Base-by-base conservation (phyloP, 2,329 filamentous ascomycete species). In the Epichloe baconii region DNA sequence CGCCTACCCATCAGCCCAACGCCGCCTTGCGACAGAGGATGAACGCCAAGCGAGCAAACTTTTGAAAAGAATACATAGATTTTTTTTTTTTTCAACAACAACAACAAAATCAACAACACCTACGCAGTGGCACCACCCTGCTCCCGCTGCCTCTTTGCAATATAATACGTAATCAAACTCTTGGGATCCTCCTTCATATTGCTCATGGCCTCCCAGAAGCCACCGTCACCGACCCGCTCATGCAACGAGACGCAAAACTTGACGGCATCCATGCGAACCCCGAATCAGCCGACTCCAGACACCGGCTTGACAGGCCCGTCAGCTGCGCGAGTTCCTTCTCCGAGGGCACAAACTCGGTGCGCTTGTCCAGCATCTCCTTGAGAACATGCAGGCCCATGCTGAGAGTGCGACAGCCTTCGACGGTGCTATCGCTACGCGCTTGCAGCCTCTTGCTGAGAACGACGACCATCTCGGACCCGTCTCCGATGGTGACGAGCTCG, bases 101-200 rank as follows among this genome's bases (percentile, higher is more conserved):
- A 26, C 23, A 26, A 7, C 6, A 26, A 7, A 7, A 7, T 26
- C 7, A 31, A 31, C 26, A 31, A 48, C 15, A 4, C 15, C 23
- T 42, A 40, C 11, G 31, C 44, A 46, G 17, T 17, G 8, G 14
- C 15, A 12, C 50, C 15, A 12, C 50, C 59, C 52, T 65, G 63
- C 66, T 84, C 80, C 49, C 79, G 70, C 66, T 84, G 80, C 63
- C 75, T 74, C 72, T 83, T 83, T 41, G 86, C 85, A 60, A 89
- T 83, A 65, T 89, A 90, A 63, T 90, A 90, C 10, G 84, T 89
- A 59, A 90, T 82, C 54, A 90, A 66, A 57, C 83, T 88, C 71
- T 88, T 79, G 21, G 85, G 80, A 56, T 87, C 85, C 56, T 88
- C 85, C 61, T 79, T 77, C 35, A 86, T 74, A 10, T 70, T 75